phyloP scores from a whole-genome alignment of 2,329 filamentous ascomycete genomes.

The Pseudogymnoascus sp. region DNA sequence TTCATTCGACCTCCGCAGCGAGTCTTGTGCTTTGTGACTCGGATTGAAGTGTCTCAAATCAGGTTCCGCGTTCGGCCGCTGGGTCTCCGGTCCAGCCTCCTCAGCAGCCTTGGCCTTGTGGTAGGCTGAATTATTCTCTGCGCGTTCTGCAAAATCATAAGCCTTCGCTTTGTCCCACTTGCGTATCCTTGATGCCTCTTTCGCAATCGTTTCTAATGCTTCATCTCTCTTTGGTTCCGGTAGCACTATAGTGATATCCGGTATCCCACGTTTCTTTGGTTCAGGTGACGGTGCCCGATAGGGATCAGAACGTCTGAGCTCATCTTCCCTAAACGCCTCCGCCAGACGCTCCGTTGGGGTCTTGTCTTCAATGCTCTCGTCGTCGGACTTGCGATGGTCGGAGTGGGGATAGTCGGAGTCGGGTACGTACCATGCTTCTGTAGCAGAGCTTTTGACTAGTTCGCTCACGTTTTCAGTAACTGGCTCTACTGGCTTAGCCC shows the following conservation, averaged over 20 bases:
- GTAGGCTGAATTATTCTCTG: not conserved
- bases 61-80: not conserved
- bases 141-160: not conserved
- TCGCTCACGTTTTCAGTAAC: not conserved
- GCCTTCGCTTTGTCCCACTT: not conserved
- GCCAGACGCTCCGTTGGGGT: not conserved
- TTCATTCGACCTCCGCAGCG: not conserved
- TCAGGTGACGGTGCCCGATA: too few species aligned
- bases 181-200: not conserved
- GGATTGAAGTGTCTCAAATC: not conserved
- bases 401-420: too few species aligned
- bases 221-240: not conserved
- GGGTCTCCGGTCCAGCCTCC: not conserved
- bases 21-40: not conserved
- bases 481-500: not conserved
- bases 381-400: too few species aligned
- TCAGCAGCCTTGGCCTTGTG: not conserved
- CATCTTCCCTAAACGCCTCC: not conserved
- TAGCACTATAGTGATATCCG: not conserved
- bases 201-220: not conserved
- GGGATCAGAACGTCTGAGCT: too few species aligned
- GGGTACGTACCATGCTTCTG: not conserved
- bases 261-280: not conserved
- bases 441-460: not conserved
- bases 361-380: too few species aligned